A percentile compares a stretch with the other conserved stretches of the same genome.
phyloP scores from a whole-genome alignment of 2,329 filamentous ascomycete species.

The Pestalotiopsis fici region DNA sequence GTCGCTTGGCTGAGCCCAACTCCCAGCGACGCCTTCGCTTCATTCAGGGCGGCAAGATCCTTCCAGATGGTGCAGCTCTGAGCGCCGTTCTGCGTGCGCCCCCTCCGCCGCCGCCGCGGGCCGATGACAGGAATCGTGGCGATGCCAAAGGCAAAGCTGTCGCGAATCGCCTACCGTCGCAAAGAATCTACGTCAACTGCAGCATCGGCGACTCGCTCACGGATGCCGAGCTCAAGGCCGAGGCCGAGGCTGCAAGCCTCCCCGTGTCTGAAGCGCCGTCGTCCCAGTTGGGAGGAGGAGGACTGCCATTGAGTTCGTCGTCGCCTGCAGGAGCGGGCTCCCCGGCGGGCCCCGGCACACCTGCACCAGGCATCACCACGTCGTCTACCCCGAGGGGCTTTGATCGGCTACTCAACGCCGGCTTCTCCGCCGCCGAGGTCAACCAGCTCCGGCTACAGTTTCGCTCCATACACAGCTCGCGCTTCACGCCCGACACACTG shows the following conservation, averaged over 20 bases:
- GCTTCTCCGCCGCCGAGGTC: conserved; percentile 83
- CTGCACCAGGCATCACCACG: conserved; percentile 15
- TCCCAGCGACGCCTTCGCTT: conserved; percentile 76
- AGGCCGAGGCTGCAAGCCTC: conserved; percentile 50
- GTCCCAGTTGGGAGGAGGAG: neutral
- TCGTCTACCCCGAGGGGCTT: conserved; percentile 73
- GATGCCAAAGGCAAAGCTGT: conserved; percentile 63
- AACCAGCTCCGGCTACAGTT: conserved; percentile 87
- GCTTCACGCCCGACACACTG: conserved; percentile 87
- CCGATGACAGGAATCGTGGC: neutral
- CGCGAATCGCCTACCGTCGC: conserved; percentile 45
- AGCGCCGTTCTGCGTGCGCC: conserved; percentile 67
- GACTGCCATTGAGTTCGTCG: neutral
- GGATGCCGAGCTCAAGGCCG: conserved; percentile 66
- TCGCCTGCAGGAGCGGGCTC: neutral
- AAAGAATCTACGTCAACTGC: conserved; percentile 87
- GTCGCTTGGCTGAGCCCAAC: conserved; percentile 62
- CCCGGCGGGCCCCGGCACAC: conserved; percentile 11
- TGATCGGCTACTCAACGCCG: conserved; percentile 78
- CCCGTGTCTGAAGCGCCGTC: conserved; percentile 8
- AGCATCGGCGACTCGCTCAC: conserved; percentile 80
- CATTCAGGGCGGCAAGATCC: conserved; percentile 85
- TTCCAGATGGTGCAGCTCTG: conserved; percentile 73
- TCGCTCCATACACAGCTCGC: conserved; percentile 77
- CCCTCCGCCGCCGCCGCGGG: conserved; percentile 46